Base-by-base conservation (phyloP, 2,329 filamentous ascomycete species). In the Thelonectria discophora region DNA sequence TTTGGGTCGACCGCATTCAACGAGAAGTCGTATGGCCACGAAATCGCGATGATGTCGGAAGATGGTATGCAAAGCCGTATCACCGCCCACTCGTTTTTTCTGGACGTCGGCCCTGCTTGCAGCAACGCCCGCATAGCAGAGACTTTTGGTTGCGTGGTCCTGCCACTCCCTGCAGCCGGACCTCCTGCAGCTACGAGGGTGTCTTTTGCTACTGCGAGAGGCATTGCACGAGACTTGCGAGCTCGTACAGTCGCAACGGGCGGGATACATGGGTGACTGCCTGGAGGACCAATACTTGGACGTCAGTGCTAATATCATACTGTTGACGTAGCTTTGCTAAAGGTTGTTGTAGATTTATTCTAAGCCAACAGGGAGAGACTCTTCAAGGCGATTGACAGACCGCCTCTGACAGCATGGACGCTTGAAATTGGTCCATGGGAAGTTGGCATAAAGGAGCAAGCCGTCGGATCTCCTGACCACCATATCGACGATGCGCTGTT, bases 191-290 rank as follows among this genome's bases (percentile, higher is more conserved):
- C 47, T 12, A 45, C 27, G 0, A 46, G 18, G 70, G 47, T 3
- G 65, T 57, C 8, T 60, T 39, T 30, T 58, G 32, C n/a, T 62
- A 34, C 1, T 62, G 58, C 53, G 71, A 50, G 27, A 75, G 48
- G 74, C 72, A 66, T 12, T 62, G 53, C 9, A 70, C n/a, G 3
- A 70, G 57, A 27, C 62, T 61, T 5, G 66, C 60, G 11, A 82
- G 51, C 62, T 82, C 79, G 5, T 76, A 72, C 6, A 81, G 59
- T 3, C 79, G 72, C 15, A 81, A 58, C 2, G 79, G 79, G 0
- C 78, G 72, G 7, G 69, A 71, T 12, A 78, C 70, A 63, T 81
- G 78, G 0, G 75, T 81, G 11, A 80, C 73, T 56, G 73, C 77
- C 39, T 74, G 71, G 3, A 82, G 68, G 2, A 82, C 69, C 2